Conservation (phyloP, 306 rosid species). For the Quercus suber region DNA sequence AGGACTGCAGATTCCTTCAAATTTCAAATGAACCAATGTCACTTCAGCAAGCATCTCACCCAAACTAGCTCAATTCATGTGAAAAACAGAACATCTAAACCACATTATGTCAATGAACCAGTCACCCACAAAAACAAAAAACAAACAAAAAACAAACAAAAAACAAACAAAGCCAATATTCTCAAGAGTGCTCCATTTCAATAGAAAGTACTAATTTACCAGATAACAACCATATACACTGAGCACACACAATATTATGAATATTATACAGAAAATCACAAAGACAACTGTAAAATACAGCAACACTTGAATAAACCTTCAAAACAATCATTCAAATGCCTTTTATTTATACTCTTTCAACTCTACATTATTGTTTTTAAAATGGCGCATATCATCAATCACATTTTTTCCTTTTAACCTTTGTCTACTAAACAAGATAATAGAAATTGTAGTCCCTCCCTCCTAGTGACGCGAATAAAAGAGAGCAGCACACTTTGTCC, state of each 20-base stretch:
- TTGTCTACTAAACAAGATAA: not conserved
- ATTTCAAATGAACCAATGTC: not conserved
- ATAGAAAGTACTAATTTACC: not conserved
- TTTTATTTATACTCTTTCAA: too few species aligned
- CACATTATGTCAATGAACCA: too few species aligned
- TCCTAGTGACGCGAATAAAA: not conserved
- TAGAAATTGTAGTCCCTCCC: not conserved
- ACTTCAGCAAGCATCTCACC: not conserved
- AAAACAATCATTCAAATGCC: too few species aligned
- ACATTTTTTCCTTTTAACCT: not conserved
- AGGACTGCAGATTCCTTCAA: not conserved
- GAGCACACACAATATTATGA: not conserved
- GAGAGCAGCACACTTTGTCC: not conserved
- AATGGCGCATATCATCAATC: not conserved
- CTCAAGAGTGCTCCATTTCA: not conserved
- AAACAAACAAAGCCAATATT: too few species aligned
- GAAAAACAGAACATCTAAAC: not conserved
- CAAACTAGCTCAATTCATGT: not conserved
- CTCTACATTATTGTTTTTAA: not conserved
- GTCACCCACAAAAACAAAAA: too few species aligned
- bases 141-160: too few species aligned
- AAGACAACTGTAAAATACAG: too few species aligned
- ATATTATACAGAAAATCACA: too few species aligned
- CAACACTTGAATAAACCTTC: too few species aligned
- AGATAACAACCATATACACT: not conserved